A percentile compares a stretch with the other conserved stretches of the same genome.
phyloP scores from a whole-genome alignment of 768 basidiomycete species.

The Agrocybe praecox region DNA sequence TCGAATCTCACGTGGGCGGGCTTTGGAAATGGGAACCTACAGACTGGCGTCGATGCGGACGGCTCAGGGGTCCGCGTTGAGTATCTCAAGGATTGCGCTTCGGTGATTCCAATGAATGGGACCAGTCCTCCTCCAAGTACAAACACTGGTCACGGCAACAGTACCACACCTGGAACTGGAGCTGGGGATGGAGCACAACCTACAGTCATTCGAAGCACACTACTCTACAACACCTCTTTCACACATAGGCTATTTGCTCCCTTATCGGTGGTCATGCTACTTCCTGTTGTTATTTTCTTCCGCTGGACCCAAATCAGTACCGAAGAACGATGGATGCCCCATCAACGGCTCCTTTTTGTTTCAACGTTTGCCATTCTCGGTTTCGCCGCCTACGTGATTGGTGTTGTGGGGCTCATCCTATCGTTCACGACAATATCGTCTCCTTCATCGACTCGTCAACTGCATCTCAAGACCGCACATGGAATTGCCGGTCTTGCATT shows the following conservation, averaged over 20 bases:
- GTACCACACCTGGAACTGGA: constrained; percentile 6
- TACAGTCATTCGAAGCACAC: neutral
- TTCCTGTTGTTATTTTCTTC: constrained; percentile 37
- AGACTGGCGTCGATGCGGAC: constrained; percentile 63
- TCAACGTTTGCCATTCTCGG: constrained; percentile 41
- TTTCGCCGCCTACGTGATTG: constrained; percentile 53
- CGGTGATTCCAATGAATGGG: constrained; percentile 22
- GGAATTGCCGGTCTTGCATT: constrained; percentile 67
- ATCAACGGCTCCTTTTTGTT: constrained; percentile 21
- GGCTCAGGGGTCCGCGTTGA: constrained; percentile 67
- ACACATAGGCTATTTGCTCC: constrained; percentile 48
- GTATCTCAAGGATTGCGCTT: constrained; percentile 65
- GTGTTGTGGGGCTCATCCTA: constrained; percentile 61
- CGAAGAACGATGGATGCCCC: constrained; percentile 8
- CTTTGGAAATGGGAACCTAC: constrained; percentile 63
- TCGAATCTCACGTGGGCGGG: constrained; percentile 61
- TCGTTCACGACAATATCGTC: constrained; percentile 62
- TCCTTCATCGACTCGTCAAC: constrained; percentile 13
- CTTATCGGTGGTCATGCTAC: constrained; percentile 42
- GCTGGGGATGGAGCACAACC: neutral
- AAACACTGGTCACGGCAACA: neutral
- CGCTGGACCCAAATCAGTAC: constrained; percentile 23
- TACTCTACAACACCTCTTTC: constrained; percentile 36
- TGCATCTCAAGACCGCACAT: constrained; percentile 60
- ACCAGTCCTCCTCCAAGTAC: constrained; percentile 5